phyloP scores from a whole-genome alignment of 2,329 filamentous ascomycete species.

The Paecilomyces fulvus region DNA sequence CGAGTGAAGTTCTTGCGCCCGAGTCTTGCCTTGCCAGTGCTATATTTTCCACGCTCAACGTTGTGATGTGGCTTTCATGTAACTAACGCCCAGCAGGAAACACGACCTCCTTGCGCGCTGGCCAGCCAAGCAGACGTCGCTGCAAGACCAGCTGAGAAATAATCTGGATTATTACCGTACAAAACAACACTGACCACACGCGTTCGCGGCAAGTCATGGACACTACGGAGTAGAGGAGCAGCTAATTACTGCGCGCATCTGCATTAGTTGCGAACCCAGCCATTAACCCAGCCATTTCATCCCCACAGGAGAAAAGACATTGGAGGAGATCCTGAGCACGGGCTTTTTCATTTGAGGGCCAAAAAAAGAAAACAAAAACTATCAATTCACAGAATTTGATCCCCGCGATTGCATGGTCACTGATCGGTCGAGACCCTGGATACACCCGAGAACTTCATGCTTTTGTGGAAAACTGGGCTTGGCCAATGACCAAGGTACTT shows the following conservation, averaged over 20 bases:
- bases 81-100: neutral
- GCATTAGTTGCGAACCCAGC: neutral
- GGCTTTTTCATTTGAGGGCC: neutral
- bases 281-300: neutral
- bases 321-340: neutral
- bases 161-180: neutral
- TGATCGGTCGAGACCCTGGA: neutral
- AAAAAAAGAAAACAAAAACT: neutral
- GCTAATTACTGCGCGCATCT: neutral
- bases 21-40: neutral
- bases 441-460: neutral
- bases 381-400: neutral
- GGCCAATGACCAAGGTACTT: neutral
- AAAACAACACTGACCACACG: neutral
- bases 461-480: neutral
- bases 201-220: neutral
- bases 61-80: neutral
- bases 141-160: neutral
- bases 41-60: neutral
- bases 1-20: neutral
- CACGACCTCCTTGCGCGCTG: neutral
- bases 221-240: neutral
- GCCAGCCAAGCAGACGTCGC: neutral
- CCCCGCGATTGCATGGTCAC: neutral
- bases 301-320: neutral